phyloP scores from a whole-genome alignment of 768 basidiomycete genomes.

The Termitomyces sp. region DNA sequence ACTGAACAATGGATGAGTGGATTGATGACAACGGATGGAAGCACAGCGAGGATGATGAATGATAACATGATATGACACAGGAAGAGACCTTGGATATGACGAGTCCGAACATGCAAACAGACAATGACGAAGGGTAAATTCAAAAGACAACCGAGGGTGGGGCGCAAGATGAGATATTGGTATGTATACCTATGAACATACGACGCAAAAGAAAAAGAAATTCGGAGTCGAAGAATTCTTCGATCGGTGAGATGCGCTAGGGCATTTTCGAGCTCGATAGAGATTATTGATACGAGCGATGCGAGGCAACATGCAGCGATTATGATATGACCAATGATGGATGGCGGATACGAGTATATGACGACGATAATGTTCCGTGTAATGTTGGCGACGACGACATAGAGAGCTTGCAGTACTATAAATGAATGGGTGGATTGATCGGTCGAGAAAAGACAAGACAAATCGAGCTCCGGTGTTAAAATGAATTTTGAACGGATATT shows the following conservation, averaged over 20 bases:
- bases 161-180: background rate
- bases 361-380: background rate
- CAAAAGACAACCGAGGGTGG: background rate
- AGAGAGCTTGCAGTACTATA: background rate
- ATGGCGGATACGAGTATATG: background rate
- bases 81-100: background rate
- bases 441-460: background rate
- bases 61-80: background rate
- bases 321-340: background rate
- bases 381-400: background rate
- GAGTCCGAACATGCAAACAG: background rate
- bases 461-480: background rate
- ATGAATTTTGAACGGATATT: no score
- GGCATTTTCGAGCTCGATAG: background rate
- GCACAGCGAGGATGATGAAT: background rate
- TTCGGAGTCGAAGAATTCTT: background rate
- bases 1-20: background rate
- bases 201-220: background rate
- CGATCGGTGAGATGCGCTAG: background rate
- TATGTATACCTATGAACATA: background rate
- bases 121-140: background rate
- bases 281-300: background rate
- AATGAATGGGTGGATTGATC: background rate
- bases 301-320: background rate
- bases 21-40: background rate